Conservation (phyloP, 768 basidiomycete genomes). For the Tylopilus intermedius region DNA sequence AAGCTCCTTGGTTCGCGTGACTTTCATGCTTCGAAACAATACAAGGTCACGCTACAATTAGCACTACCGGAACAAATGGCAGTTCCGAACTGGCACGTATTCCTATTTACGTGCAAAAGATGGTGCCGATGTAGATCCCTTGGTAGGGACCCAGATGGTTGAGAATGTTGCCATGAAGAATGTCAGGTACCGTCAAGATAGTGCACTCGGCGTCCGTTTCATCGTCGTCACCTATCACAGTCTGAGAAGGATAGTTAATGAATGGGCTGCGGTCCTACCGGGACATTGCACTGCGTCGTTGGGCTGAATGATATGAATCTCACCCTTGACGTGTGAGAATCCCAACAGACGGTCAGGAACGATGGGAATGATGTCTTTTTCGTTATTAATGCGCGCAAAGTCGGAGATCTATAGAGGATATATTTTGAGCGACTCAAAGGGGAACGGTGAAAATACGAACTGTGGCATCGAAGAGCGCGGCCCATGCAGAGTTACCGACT, state of each 20-base stretch:
- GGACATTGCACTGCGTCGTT: slow-evolving; percentile 39
- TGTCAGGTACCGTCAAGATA: slow-evolving; percentile 48
- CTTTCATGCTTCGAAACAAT: neutral
- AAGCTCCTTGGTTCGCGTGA: neutral
- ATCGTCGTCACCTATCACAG: slow-evolving; percentile 46
- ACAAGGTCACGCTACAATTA: neutral
- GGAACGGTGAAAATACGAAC: slow-evolving; percentile 10
- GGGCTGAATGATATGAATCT: slow-evolving; percentile 39
- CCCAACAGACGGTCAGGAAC: slow-evolving; percentile 49
- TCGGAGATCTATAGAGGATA: slow-evolving; percentile 15
- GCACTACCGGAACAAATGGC: neutral
- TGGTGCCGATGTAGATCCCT: slow-evolving; percentile 52
- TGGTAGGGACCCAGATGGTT: slow-evolving; percentile 58
- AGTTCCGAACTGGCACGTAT: neutral
- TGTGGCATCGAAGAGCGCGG: slow-evolving; percentile 24
- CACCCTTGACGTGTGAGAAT: slow-evolving; percentile 38
- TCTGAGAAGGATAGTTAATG: neutral
- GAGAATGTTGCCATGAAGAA: slow-evolving; percentile 44
- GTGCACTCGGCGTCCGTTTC: slow-evolving; percentile 49
- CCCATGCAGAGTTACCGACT: slow-evolving; percentile 28
- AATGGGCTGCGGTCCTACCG: slow-evolving; percentile 20
- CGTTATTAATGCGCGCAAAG: slow-evolving; percentile 28
- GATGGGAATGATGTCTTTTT: slow-evolving; percentile 48
- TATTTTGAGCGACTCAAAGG: neutral
- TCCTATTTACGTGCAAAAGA: slow-evolving; percentile 30